Evolutionary conservation across 371 early-diverging fungal genomes (phyloP).

Genomic region (Mucor piriformis): DNA sequence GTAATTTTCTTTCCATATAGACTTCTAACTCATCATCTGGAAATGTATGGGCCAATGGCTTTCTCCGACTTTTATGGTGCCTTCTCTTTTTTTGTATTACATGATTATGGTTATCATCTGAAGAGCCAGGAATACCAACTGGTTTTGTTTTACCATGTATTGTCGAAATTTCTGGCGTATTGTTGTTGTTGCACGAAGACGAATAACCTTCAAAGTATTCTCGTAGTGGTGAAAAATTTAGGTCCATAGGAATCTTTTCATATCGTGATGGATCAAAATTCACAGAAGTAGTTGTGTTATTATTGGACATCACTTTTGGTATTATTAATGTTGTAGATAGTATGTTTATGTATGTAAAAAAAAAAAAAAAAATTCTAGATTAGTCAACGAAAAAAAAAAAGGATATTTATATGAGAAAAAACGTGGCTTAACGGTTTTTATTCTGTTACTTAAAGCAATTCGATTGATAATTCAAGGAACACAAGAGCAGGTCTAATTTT

Average conservation of each 20-base stretch:
- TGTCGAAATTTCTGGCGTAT: too few relatives aligned
- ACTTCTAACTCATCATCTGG: not conserved
- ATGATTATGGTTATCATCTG: not conserved
- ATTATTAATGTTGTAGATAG: not conserved
- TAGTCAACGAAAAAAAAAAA: not conserved
- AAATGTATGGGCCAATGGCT: not conserved
- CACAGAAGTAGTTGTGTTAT: not conserved
- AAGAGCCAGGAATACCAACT: not conserved
- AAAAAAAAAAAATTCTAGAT: too few relatives aligned
- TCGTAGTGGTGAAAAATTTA: slow-evolving; percentile 2
- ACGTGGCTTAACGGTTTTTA: too few relatives aligned
- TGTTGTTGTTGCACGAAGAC: not conserved
- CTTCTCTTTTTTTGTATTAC: not conserved
- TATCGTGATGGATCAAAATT: not conserved
- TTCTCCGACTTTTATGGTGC: not conserved
- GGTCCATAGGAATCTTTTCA: slow-evolving; percentile 5
- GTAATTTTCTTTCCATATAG: not conserved
- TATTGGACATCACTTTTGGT: not conserved
- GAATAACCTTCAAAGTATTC: not conserved
- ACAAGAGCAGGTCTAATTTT: not conserved
- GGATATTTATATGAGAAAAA: too few relatives aligned
- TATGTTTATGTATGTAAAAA: too few relatives aligned
- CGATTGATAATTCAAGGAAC: not conserved
- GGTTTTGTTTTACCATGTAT: not conserved
- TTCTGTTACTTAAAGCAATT: not conserved